Evolutionary conservation across 371 early-diverging fungal species (phyloP), one percentile per base, ranked within the genome.

Genomic region (Basidiobolus heterosporus): DNA sequence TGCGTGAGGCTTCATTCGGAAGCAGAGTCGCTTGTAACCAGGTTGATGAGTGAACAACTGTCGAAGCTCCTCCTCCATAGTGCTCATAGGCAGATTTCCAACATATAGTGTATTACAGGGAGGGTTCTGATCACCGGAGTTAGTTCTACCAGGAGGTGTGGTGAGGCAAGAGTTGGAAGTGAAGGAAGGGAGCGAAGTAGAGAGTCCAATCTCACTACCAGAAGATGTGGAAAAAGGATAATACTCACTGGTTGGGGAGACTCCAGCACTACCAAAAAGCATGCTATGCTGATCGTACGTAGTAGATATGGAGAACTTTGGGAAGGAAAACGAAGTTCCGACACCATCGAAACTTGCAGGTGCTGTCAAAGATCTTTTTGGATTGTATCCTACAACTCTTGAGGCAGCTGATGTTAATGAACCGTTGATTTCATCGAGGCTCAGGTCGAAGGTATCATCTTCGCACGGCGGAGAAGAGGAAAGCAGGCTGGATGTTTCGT

Each of bases 81-180:
- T 74, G 52, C 82, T 78, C 47, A 67, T 62, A 3, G 91, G 88
- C 21, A 94, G 62, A 56, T 91, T 91, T 38, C 92, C 92, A n/a
- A 94, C 90, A 58, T 92, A 91, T n/a, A 91, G 67, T 2, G 92
- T 91, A 58, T 91, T 94, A 67, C 95, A 91, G 1, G 92, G 92
- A n/a, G 91, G 91, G 58, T 94, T 91, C 58, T 89, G 85, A 60
- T 90, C 91, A 21, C 74, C 77, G 1, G 79, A 72, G 53, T 80
- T 80, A 1, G 70, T 59, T 16, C 57, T 48, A 41, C 61, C 58
- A 47, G 57, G 61, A 16, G 55, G 58, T 21, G 55, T 54, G 9
- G 54, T 61, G 8, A 30, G 11, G 51, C 35, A 16, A 53, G 51
- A 46, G 69, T 58, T 18, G 64, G 52, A 19, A 62, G 57, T 24